Conservation (phyloP, 2,329 filamentous ascomycete genomes). For the Ophiosphaerella narmari region DNA sequence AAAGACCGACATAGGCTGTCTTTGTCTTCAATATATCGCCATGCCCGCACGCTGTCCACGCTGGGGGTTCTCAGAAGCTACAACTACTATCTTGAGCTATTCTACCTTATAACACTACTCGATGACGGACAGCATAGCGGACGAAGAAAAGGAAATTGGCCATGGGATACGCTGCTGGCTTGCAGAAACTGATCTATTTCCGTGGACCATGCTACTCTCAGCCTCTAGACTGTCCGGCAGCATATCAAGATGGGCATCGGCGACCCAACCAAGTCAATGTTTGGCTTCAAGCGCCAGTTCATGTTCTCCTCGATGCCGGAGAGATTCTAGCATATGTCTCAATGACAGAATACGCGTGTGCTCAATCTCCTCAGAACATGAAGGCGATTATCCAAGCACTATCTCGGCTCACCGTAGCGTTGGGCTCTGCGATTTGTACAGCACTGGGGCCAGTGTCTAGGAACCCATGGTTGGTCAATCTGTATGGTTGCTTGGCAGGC, state of each 20-base stretch:
- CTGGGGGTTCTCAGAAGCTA: too few species aligned
- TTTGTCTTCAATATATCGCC: too few species aligned
- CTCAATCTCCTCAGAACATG: constrained; percentile 47
- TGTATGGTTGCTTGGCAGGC: constrained; percentile 22
- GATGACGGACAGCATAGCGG: too few species aligned
- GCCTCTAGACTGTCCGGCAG: constrained; percentile 44
- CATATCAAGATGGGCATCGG: constrained; percentile 11
- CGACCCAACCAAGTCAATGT: constrained; percentile 44
- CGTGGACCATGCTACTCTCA: constrained; percentile 31
- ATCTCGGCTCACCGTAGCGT: constrained; percentile 24
- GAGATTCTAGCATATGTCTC: constrained; percentile 50
- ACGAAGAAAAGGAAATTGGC: not conserved
- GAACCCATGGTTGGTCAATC: constrained; percentile 24
- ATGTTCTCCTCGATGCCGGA: constrained; percentile 41
- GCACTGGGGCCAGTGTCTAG: constrained; percentile 31
- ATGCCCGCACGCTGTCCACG: too few species aligned
- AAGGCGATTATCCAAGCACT: constrained; percentile 36
- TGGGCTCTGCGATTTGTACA: constrained; percentile 31
- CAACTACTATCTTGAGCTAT: too few species aligned
- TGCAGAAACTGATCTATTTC: constrained; percentile 35
- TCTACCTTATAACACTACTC: too few species aligned
- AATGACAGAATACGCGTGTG: constrained; percentile 48
- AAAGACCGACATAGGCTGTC: too few species aligned
- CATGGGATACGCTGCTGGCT: constrained; percentile 27
- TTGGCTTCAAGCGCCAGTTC: constrained; percentile 45